Evolutionary conservation across 106 monocot species (phyloP), one percentile per base, ranked within the genome.

Genomic region (Cymbidium sinense): DNA sequence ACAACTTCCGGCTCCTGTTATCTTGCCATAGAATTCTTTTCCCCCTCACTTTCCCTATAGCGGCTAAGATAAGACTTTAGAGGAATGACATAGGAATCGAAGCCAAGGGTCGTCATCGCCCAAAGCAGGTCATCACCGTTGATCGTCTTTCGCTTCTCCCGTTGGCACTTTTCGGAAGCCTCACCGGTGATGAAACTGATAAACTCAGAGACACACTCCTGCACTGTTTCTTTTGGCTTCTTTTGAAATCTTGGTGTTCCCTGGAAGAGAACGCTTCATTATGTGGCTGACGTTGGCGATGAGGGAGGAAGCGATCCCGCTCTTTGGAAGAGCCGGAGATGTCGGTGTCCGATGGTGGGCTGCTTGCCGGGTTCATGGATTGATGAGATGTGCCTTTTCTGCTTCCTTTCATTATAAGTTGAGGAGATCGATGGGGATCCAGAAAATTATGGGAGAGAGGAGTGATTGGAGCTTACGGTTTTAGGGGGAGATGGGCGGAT

Each of bases 111-210:
- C n/a, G 87, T 88, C 90, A 91, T 91, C 37, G 90, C 90, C 85
- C 87, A 91, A 20, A 91, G 81, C 18, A 91, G 85, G 43, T 91
- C 90, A 58, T 91, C 90, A 7, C 87, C 90, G 43, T 91, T 91
- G 74, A 91, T 86, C 4, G 90, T 91, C 83, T 91, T 91, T 13
- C 90, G 33, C 81, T 91, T 91, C 81, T 91, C 90, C 3, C 90
- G 54, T 77, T 91, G 90, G 81, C 90, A 91, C 81, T 91, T 91
- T 65, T 91, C 90, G 29, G 87, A 87, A 31, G 90, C 90, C 74
- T 91, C 90, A 0, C 90, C 90, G 58, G 90, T 91, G 79, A 91
- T 78, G 90, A 87, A 91, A 77, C 90, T 91, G 83, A 91, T 91
- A 81, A 91, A 91, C 82, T 91, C 90, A 9, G 90, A 91, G 11